phyloP scores from a whole-genome alignment of 805 yeast species.

The Saturnispora silvae region DNA sequence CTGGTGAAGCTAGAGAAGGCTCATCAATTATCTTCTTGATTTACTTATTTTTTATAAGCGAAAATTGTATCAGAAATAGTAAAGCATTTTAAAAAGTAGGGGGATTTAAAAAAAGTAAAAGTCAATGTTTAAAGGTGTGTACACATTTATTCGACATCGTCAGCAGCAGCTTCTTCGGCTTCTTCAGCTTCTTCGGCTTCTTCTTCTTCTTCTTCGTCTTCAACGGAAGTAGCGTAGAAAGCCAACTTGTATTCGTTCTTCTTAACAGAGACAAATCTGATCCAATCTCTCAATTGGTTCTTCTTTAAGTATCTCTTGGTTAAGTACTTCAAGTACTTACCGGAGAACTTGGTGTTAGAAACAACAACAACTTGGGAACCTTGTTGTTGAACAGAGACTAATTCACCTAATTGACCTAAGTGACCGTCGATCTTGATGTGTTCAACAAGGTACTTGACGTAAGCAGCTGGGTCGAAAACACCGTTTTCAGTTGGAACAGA shows the following conservation, averaged over 20 bases:
- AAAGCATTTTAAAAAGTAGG: constrained; percentile 1
- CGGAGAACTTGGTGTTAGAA: constrained; percentile 92
- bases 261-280: constrained; percentile 94
- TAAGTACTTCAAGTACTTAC: constrained; percentile 99
- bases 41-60: neutral
- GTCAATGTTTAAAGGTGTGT: constrained; percentile 5
- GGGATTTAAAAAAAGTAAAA: constrained; percentile 7
- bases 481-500: constrained; percentile 96
- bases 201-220: constrained; percentile 73
- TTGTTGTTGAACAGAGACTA: constrained; percentile 77
- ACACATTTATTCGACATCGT: constrained; percentile 66
- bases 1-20: too few species aligned
- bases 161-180: too few species aligned
- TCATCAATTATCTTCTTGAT: too few species aligned
- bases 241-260: constrained; percentile 94
- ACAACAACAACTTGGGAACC: constrained; percentile 83
- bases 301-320: constrained; percentile 99
- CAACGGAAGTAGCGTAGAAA: constrained; percentile 95
- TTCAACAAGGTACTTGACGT: constrained; percentile 96
- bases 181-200: constrained; percentile 73
- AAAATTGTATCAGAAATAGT: neutral
- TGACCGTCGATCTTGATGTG: constrained; percentile 98
- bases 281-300: constrained; percentile 99
- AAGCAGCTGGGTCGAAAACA: constrained; percentile 94
- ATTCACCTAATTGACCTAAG: constrained; percentile 94